Evolutionary conservation across 768 basidiomycete genomes (phyloP), one percentile per base, ranked within the genome.

Genomic region (Leccinum olivaceopallidum): DNA sequence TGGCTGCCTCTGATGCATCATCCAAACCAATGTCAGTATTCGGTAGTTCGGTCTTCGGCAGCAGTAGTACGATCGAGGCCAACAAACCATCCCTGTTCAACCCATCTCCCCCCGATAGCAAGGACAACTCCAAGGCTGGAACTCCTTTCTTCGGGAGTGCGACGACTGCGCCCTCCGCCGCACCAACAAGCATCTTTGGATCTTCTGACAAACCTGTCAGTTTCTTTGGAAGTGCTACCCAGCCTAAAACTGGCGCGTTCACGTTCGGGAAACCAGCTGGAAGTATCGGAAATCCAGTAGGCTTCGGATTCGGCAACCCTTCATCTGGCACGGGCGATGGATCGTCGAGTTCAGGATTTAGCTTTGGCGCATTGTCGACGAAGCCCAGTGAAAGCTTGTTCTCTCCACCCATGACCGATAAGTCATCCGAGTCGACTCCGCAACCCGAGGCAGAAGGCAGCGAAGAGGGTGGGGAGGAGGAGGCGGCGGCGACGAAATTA

Each of bases 251-350:
- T 16, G 42, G 58, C 13, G 52, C 64, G 2, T 75, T 76, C 55
- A 36, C 64, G 2, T 74, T 76, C 32, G 75, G 73, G 42, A 74
- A 69, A 53, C 63, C 66, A 36, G 74, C 58, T 14, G 84, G 84
- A 56, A 84, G 79, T 64, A 78, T 87, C 20, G 85, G 87, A 2
- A 87, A 85, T 66, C 83, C 86, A 8, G 83, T 87, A 8, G 86
- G 86, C 6, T 88, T 88, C 63, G 79, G 78, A 9, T 88, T 76
- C 42, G 73, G 71, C 18, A 61, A 48, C 44, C 58, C 68, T 30
- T 63, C 65, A 9, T 42, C 68, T 16, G 63, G 69, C 47, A 28
- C 62, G 18, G 65, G 67, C 5, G 70, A 71, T 8, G 64, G 57
- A 30, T 7, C 61, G 9, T 61, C 69, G 3, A 39, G 50, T 20